A percentile compares a stretch with the other conserved stretches of the same genome.
Conservation (phyloP, 306 rosid genomes). For the Argentina anserina region DNA sequence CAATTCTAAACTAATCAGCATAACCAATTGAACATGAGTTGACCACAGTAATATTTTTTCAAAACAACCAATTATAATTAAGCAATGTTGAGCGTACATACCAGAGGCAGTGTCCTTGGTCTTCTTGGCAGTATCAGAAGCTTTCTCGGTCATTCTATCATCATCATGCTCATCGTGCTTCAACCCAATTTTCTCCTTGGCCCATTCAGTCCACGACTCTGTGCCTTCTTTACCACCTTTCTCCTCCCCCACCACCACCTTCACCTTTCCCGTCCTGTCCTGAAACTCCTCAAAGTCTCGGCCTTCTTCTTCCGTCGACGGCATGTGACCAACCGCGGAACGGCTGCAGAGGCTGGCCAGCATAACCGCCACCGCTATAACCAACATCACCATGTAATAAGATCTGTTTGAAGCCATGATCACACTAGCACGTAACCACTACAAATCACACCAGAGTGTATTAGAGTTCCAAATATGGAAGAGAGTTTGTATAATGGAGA, state of each 20-base stretch:
- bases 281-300: constrained; percentile 33
- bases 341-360: constrained; percentile 27
- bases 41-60: background rate
- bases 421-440: background rate
- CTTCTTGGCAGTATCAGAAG: constrained; percentile 31
- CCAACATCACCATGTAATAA: constrained; percentile 5
- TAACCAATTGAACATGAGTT: background rate
- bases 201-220: constrained; percentile 86
- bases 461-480: background rate
- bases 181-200: constrained; percentile 71
- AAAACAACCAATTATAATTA: background rate
- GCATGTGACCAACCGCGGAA: constrained; percentile 34
- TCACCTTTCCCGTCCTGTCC: constrained; percentile 19
- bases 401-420: constrained; percentile 42
- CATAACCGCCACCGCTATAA: constrained; percentile 9
- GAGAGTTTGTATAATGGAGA: background rate
- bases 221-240: constrained; percentile 39
- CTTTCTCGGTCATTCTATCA: constrained; percentile 14
- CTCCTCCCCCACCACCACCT: constrained; percentile 36
- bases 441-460: background rate
- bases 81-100: constrained; percentile 15
- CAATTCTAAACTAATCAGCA: background rate
- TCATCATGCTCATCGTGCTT: constrained; percentile 24
- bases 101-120: constrained; percentile 54
- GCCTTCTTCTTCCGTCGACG: constrained; percentile 42